A percentile compares a stretch with the other conserved stretches of the same genome.
Evolutionary conservation across 495 filamentous ascomycete genomes (phyloP).

Genomic region (Rusavskia elegans): DNA sequence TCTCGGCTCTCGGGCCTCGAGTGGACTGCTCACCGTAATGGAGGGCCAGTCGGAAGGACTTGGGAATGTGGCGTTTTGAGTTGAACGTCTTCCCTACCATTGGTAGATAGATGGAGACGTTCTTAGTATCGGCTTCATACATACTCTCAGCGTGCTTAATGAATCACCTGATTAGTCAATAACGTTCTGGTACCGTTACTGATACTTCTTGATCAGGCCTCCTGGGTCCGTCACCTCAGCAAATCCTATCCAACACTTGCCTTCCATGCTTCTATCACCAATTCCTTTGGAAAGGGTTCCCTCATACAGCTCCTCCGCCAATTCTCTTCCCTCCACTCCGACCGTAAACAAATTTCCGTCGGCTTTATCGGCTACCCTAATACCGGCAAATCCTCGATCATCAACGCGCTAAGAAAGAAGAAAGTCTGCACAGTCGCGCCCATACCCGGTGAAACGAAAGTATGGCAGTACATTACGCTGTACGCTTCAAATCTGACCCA

Average conservation of each 20-base stretch:
- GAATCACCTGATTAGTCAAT: no score
- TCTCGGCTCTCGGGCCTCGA: constrained; percentile 38
- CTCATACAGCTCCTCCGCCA: constrained; percentile 63
- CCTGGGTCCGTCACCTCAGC: constrained; percentile 66
- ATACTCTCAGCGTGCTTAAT: constrained; percentile 25
- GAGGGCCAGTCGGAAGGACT: constrained; percentile 39
- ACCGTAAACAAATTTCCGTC: constrained; percentile 82
- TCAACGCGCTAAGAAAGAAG: constrained; percentile 84
- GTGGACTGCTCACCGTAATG: constrained; percentile 76
- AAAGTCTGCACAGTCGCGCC: constrained; percentile 90
- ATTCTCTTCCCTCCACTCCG: constrained; percentile 79
- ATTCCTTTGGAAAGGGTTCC: constrained; percentile 76
- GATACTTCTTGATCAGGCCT: constrained; percentile 42
- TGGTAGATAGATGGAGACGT: constrained; percentile 44
- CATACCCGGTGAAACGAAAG: constrained; percentile 77
- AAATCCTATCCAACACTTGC: constrained; percentile 86
- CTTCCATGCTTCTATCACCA: constrained; percentile 84
- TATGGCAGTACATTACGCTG: constrained; percentile 94
- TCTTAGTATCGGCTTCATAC: constrained; percentile 99
- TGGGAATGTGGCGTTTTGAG: constrained; percentile 67
- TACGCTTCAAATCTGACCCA: no score
- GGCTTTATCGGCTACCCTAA: constrained; percentile 82
- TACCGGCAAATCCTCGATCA: constrained; percentile 81
- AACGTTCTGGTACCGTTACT: constrained; percentile 16
- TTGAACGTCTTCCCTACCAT: constrained; percentile 52